These are phyloP conservation scores for Tylopilus plumbeoviolaceoides DNA, from an alignment of 768 basidiomycete species.

Conservation along the genomic window DNA sequence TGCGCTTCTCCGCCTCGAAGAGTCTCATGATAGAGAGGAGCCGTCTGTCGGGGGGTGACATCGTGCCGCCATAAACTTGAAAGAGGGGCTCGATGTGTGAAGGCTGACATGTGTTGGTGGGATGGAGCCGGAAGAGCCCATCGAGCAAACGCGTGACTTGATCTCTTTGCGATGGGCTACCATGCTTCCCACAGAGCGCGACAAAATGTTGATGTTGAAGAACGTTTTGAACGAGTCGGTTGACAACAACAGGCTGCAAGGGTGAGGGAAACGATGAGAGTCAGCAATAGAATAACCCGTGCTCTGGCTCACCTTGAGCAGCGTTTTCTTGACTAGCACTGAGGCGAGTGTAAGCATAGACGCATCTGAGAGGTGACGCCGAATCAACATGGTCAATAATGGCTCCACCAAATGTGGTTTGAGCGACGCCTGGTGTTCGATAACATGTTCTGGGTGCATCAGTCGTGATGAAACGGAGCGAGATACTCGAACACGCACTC, in stretches of 20 bases:
- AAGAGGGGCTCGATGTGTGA: slow-evolving; percentile 78
- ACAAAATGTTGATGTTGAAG: slow-evolving; percentile 67
- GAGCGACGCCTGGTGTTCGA: slow-evolving; percentile 7
- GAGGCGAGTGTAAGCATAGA: slow-evolving; percentile 45
- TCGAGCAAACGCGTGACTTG: slow-evolving; percentile 55
- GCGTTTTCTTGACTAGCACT: slow-evolving; percentile 35
- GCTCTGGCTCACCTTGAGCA: slow-evolving; percentile 56
- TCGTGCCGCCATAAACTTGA: slow-evolving; percentile 68
- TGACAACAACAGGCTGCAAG: slow-evolving; percentile 60
- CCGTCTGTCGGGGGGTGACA: slow-evolving; percentile 58
- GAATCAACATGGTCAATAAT: slow-evolving; percentile 58
- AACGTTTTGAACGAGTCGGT: slow-evolving; percentile 71
- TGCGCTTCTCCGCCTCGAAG: slow-evolving; percentile 68
- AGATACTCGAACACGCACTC: slow-evolving; percentile 29
- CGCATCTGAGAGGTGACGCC: slow-evolving; percentile 49
- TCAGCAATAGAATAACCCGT: background rate
- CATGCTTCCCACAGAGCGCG: slow-evolving; percentile 35
- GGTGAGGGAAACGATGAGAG: background rate
- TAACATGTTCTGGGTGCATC: slow-evolving; percentile 14
- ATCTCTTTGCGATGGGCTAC: slow-evolving; percentile 34
- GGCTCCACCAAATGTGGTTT: slow-evolving; percentile 70
- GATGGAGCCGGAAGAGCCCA: slow-evolving; percentile 69
- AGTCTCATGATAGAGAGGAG: slow-evolving; percentile 74
- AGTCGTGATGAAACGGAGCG: background rate
- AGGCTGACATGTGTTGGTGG: slow-evolving; percentile 79